phyloP scores from a whole-genome alignment of 257 asterid species.

The Jasminum sambac region DNA sequence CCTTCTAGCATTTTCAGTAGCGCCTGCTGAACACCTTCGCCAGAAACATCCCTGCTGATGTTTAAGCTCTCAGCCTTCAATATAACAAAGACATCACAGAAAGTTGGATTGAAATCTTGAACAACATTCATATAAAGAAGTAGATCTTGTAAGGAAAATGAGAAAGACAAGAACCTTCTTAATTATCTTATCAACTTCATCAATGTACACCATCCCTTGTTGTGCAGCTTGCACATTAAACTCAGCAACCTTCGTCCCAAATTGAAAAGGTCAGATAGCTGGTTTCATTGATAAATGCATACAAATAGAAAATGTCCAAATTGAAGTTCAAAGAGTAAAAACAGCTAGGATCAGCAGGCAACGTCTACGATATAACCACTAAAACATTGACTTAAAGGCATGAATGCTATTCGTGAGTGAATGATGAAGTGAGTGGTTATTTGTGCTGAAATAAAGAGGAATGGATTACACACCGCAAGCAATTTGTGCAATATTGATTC shows the following conservation, averaged over 20 bases:
- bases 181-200: slow-evolving; percentile 96
- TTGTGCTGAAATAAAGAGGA: neutral
- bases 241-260: slow-evolving; percentile 74
- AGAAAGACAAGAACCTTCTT: slow-evolving; percentile 62
- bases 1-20: slow-evolving; percentile 96
- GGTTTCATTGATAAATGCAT: slow-evolving; percentile 26
- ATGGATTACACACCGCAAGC: slow-evolving; percentile 49
- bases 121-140: slow-evolving; percentile 13
- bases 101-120: slow-evolving; percentile 22
- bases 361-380: neutral
- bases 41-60: slow-evolving; percentile 94
- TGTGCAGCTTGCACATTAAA: slow-evolving; percentile 96
- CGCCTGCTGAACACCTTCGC: slow-evolving; percentile 98
- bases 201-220: slow-evolving; percentile 93
- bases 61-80: slow-evolving; percentile 83
- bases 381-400: neutral
- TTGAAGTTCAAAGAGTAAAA: neutral
- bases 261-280: slow-evolving; percentile 35
- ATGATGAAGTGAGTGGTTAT: neutral
- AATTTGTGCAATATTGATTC: slow-evolving; percentile 89
- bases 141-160: slow-evolving; percentile 19
- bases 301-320: slow-evolving; percentile 7
- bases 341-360: neutral
- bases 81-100: slow-evolving; percentile 29
- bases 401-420: neutral